Evolutionary conservation across 495 filamentous ascomycete species (phyloP).

Genomic region (Aspergillus funiculosus): DNA sequence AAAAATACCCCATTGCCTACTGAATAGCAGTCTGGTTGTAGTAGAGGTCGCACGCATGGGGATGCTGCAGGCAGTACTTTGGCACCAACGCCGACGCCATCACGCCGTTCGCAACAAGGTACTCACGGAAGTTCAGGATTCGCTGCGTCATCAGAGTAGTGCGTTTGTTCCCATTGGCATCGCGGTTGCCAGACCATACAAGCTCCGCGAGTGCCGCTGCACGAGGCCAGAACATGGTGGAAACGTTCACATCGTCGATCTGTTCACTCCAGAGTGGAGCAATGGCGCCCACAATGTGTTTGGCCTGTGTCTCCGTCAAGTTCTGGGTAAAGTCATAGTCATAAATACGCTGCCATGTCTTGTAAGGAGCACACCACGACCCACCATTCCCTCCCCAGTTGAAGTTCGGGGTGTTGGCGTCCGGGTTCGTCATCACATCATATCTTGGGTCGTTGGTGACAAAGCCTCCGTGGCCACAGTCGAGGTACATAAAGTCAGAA

Average conservation of each 20-base stretch:
- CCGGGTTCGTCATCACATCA: conserved; percentile 45
- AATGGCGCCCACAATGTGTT: conserved; percentile 45
- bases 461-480: conserved; percentile 51
- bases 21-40: conserved; percentile 42
- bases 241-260: conserved; percentile 48
- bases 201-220: conserved; percentile 51
- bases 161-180: conserved; percentile 41
- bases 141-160: conserved; percentile 49
- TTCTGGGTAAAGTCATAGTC: conserved; percentile 52
- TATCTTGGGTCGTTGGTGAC: conserved; percentile 51
- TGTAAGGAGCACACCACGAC: conserved; percentile 56
- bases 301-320: conserved; percentile 39
- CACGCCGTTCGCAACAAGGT: conserved; percentile 50
- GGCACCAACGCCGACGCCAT: conserved; percentile 43
- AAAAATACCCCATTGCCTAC: conserved; percentile 1
- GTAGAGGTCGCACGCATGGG: conserved; percentile 51
- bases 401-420: conserved; percentile 39
- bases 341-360: conserved; percentile 58
- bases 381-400: conserved; percentile 50
- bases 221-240: conserved; percentile 48
- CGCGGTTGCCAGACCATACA: conserved; percentile 50
- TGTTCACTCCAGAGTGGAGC: conserved; percentile 53
- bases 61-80: conserved; percentile 52
- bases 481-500: conserved; percentile 51
- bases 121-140: conserved; percentile 54